Conservation (phyloP, 306 rosid genomes). For the Gastrolobium bilobum region DNA sequence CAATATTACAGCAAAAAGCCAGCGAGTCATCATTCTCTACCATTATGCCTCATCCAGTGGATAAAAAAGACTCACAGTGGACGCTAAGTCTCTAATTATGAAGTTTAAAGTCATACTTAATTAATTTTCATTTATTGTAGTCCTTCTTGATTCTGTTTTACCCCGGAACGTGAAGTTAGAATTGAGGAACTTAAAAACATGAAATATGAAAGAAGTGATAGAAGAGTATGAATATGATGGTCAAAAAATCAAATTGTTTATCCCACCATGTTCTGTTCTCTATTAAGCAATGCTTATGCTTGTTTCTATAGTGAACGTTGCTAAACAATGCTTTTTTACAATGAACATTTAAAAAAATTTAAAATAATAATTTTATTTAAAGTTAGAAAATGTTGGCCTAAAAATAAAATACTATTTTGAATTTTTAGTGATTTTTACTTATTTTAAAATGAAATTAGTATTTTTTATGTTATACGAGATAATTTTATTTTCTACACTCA, state of each 20-base stretch:
- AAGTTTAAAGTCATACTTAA: background rate
- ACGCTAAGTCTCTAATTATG: background rate
- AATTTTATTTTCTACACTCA: too few species aligned
- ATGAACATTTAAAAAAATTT: too few species aligned
- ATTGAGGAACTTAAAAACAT: conserved; percentile 39
- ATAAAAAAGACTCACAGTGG: conserved; percentile 20
- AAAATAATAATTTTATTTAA: too few species aligned
- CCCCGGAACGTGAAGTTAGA: conserved; percentile 36
- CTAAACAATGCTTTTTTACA: too few species aligned
- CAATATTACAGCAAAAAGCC: background rate
- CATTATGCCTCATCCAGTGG: conserved; percentile 23
- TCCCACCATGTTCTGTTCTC: conserved; percentile 11
- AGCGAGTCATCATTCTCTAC: conserved; percentile 20
- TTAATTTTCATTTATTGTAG: background rate
- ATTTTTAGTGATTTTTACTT: too few species aligned
- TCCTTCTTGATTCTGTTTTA: too few species aligned
- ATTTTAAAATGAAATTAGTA: too few species aligned
- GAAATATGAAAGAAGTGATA: conserved; percentile 37
- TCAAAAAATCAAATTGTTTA: conserved; percentile 12
- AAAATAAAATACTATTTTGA: too few species aligned
- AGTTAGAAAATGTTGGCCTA: too few species aligned
- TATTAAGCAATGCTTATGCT: conserved; percentile 11
- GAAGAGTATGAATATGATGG: conserved; percentile 31
- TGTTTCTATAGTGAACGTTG: too few species aligned
- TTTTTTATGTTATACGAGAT: too few species aligned